Evolutionary conservation across 345 rosid genomes (phyloP).

Genomic region (Syzygium grande): DNA sequence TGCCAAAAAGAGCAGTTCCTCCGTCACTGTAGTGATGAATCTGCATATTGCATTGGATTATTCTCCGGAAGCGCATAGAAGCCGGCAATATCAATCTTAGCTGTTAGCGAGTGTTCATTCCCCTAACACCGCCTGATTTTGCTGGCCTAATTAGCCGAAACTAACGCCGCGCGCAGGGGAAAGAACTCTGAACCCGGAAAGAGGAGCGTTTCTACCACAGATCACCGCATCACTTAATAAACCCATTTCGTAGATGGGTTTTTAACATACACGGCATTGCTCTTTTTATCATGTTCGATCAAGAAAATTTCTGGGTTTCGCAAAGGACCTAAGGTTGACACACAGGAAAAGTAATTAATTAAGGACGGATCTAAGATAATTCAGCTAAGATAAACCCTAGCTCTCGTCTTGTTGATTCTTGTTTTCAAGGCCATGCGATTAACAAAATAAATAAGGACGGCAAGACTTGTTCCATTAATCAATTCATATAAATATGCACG

Average conservation of each 20-base stretch:
- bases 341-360: neutral
- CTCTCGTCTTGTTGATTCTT: neutral
- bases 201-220: neutral
- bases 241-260: neutral
- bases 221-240: neutral
- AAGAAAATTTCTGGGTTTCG: too few relatives aligned
- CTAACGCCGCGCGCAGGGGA: neutral
- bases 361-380: neutral
- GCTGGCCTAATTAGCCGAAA: neutral
- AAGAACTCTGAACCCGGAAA: rapidly evolving
- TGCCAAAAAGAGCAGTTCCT: neutral
- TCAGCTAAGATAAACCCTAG: neutral
- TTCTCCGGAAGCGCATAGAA: neutral
- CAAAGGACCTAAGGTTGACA: too few relatives aligned
- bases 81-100: neutral
- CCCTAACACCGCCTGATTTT: neutral
- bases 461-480: neutral
- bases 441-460: neutral
- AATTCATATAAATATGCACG: neutral
- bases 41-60: neutral
- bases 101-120: too few relatives aligned
- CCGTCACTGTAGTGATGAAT: neutral
- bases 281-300: neutral
- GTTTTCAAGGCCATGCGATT: neutral
- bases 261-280: neutral